These are phyloP conservation scores for Stephanocyclus meneghinianus DNA, from an alignment of 352 stramenopile species.

Conservation along the genomic window DNA sequence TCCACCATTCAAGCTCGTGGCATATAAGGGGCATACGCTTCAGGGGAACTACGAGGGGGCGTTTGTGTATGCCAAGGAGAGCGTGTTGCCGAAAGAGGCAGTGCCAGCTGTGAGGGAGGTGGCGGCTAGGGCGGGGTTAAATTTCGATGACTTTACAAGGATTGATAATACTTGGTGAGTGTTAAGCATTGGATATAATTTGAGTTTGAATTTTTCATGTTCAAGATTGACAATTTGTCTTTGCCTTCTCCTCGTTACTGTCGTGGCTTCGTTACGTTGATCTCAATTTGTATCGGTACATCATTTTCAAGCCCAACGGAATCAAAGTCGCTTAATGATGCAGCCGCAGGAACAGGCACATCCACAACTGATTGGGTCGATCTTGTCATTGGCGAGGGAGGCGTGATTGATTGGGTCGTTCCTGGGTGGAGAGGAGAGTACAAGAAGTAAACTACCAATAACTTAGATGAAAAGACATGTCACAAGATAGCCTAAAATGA, in stretches of 20 bases:
- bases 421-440: slow-evolving; percentile 82
- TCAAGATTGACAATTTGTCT: slow-evolving; percentile 5
- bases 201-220: neutral
- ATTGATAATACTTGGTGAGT: slow-evolving; percentile 79
- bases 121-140: slow-evolving; percentile 66
- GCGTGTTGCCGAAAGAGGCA: slow-evolving; percentile 58
- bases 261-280: neutral
- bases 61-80: slow-evolving; percentile 81
- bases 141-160: slow-evolving; percentile 73
- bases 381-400: slow-evolving; percentile 76
- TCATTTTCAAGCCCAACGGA: slow-evolving; percentile 29
- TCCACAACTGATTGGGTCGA: slow-evolving; percentile 80
- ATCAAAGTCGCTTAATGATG: slow-evolving; percentile 69
- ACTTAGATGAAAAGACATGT: neutral
- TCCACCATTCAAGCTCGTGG: slow-evolving; percentile 77
- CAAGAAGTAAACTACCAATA: slow-evolving; percentile 44
- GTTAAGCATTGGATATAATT: neutral
- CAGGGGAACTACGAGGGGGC: slow-evolving; percentile 83
- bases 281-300: neutral
- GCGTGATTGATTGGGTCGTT: slow-evolving; percentile 82
- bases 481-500: neutral
- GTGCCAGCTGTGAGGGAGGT: slow-evolving; percentile 65
- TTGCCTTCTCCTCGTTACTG: neutral
- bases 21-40: slow-evolving; percentile 82
- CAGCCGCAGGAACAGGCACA: slow-evolving; percentile 67